Evolutionary conservation across 2,329 filamentous ascomycete genomes (phyloP), one percentile per base, ranked within the genome.

Genomic region (Clarireedia paspali): DNA sequence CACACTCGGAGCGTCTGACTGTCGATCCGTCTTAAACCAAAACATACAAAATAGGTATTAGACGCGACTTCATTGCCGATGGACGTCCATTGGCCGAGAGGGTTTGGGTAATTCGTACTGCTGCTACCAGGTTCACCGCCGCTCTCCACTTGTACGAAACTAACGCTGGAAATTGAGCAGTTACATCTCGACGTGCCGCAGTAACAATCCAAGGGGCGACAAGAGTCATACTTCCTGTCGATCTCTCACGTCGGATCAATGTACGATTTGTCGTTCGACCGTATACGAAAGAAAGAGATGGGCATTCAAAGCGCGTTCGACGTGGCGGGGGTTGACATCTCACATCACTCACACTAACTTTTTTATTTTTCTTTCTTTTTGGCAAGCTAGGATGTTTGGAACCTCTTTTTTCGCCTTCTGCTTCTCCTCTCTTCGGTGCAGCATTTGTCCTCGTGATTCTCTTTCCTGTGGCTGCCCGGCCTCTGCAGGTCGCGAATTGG

Each of bases 361-460:
- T n/a, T 47, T 45, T 23, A 4, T 10, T 6, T 23, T 20, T 20
- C 20, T 20, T 20, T 20, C 20, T 20, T 20, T 20, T 20, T 20
- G 20, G 20, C n/a, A 9, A 27, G 44, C 44, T n/a, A 48, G 45
- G 34, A 34, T 42, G 23, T 34, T n/a, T 49, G 24, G 30, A 40
- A 30, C 20, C 34, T 17, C 9, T 50, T 44, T 34, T 34, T 20
- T 55, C 38, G 20, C 20, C 27, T 30, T 30, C 27, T 30, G 27
- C 27, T 30, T 30, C 27, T 53, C 38, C 34, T 50, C 30, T 50
- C 20, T 17, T 53, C n/a, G 26, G 46, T 14, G 46, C 26, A n/a
- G 12, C 23, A 24, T 5, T 17, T 50, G 53, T 50, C 53, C 53
- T 55, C 53, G 46, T 55, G 53, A 50, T 55, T 55, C 39, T 17